These are phyloP conservation scores for Pulveroboletus sp. DNA, from an alignment of 768 basidiomycete species.

Conservation along the genomic window DNA sequence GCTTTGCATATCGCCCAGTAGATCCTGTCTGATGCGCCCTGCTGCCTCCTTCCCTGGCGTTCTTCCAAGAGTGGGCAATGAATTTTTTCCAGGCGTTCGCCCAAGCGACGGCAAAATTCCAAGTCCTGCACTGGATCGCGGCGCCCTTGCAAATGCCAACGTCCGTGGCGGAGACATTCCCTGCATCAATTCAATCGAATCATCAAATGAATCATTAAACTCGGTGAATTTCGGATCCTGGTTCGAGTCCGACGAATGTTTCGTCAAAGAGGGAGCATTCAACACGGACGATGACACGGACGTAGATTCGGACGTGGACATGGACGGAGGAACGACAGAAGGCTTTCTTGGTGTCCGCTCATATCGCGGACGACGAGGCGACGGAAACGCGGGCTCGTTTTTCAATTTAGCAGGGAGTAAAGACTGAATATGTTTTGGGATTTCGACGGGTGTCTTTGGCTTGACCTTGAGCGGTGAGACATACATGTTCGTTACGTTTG, in stretches of 20 bases:
- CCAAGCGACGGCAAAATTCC: conserved; percentile 38
- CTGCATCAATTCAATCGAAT: conserved; percentile 35
- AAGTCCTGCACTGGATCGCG: conserved; percentile 30
- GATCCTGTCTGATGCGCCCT: conserved; percentile 57
- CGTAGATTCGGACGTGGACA: conserved; percentile 23
- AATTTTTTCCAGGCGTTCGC: conserved; percentile 64
- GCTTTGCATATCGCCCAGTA: conserved; percentile 51
- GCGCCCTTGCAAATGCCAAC: conserved; percentile 45
- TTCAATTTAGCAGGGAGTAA: conserved; percentile 68
- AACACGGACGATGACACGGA: conserved; percentile 32
- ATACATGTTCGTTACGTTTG: conserved; percentile 25
- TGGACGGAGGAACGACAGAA: neutral
- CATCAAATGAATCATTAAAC: conserved; percentile 34
- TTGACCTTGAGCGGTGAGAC: conserved; percentile 54
- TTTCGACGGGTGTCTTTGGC: conserved; percentile 50
- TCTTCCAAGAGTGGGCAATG: conserved; percentile 41
- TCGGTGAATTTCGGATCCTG: conserved; percentile 36
- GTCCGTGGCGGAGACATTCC: conserved; percentile 54
- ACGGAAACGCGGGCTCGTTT: conserved; percentile 47
- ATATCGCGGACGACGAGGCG: conserved; percentile 31
- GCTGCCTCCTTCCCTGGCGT: conserved; percentile 75
- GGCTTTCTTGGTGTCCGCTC: conserved; percentile 29
- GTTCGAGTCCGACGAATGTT: conserved; percentile 34
- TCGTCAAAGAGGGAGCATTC: conserved; percentile 52
- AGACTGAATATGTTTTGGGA: conserved; percentile 51